Evolutionary conservation across 345 rosid species (phyloP), one percentile per base, ranked within the genome.

Genomic region (Citrus mangshanensis): DNA sequence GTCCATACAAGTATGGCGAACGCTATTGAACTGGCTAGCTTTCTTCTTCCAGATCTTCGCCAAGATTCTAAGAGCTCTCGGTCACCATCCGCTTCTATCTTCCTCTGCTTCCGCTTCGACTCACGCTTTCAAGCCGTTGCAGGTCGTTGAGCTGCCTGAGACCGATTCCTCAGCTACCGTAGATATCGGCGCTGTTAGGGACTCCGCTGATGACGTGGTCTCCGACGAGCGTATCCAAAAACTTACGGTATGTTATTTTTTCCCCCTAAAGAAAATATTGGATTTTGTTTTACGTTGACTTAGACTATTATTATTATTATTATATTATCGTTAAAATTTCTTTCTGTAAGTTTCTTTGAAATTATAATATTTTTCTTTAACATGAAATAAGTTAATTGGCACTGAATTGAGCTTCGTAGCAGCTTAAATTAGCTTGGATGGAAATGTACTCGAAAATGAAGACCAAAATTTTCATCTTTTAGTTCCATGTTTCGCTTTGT

Each of bases 21-120:
- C 96, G 34, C 82, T 94, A n/a, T 81, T 91, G 89, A 86, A 88
- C 88, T 93, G 95, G 91, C 84, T 94, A 3, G 90, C 90, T 58
- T 93, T 97, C 80, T 86, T 97, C 86, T 90, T 86, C 87, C 98
- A 90, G 91, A 90, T 92, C 93, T 90, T 97, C 75, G 75, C 88
- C 4, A 89, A 85, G 85, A 86, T 96, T 91, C 82, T 94, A 75
- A 83, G 89, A 63, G 89, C 90, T 63, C 78, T 94, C 9, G 94
- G 97, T 19, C 93, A 88, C 66, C 90, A 88, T 75, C 87, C 94
- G 21, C 89, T 93, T 54, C 90, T 90, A 79, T 90, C 90, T 35
- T 84, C 95, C 68, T 85, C 86, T 28, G 34, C 85, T n/a, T 64
- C 86, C 24, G 30, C 86, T 65, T 34, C 92, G 68, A 65, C 89